These are phyloP conservation scores for Aaosphaeria arxii DNA, from an alignment of 2,329 filamentous ascomycete species.

Conservation along the genomic window DNA sequence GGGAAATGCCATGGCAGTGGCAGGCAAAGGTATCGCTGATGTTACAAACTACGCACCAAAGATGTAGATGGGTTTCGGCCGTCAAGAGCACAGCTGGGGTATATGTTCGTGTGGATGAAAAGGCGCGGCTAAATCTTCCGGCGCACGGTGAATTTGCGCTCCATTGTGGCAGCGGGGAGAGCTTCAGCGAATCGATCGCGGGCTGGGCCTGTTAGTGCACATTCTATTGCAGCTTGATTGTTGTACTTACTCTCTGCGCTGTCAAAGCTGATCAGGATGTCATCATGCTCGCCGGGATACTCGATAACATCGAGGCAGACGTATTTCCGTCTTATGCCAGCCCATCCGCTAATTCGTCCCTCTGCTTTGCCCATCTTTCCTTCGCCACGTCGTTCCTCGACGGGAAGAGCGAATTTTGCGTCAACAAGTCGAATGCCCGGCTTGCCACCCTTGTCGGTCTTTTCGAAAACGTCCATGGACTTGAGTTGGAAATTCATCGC, in stretches of 20 bases:
- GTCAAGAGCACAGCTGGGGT: no score
- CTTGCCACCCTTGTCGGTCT: constrained; percentile 51
- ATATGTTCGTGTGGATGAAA: no score
- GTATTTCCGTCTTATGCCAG: constrained; percentile 65
- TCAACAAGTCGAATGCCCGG: constrained; percentile 77
- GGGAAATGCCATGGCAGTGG: no score
- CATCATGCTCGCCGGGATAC: constrained; percentile 88
- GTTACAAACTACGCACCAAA: no score
- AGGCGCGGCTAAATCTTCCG: constrained; percentile 31
- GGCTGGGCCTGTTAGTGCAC: constrained; percentile 24
- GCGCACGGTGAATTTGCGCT: constrained; percentile 42
- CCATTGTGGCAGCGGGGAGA: constrained; percentile 42
- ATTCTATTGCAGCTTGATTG: no score
- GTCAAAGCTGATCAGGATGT: constrained; percentile 83
- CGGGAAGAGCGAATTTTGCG: constrained; percentile 84
- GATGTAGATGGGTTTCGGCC: no score
- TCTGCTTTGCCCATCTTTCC: constrained; percentile 51
- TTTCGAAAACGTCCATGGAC: constrained; percentile 79
- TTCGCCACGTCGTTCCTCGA: constrained; percentile 47
- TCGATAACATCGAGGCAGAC: constrained; percentile 84
- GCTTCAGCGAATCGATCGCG: constrained; percentile 46
- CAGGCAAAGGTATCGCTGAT: no score
- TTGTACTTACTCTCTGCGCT: constrained; percentile 65
- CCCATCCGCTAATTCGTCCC: constrained; percentile 45
- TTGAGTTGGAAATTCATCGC: constrained; percentile 88